phyloP scores from a whole-genome alignment of 2,329 filamentous ascomycete species.

The Phoma sp. region DNA sequence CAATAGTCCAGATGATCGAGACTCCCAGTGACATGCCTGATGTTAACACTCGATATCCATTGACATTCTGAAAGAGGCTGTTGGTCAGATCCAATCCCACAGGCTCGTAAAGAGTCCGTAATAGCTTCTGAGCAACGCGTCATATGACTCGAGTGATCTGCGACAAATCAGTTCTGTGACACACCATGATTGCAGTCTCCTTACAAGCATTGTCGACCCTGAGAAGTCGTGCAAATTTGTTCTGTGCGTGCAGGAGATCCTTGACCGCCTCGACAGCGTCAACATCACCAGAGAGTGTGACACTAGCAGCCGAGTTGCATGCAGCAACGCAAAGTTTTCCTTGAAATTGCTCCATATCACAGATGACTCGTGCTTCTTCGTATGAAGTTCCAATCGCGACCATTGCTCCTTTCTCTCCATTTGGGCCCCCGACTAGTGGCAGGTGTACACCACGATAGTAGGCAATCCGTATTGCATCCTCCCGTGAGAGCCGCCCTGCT shows the following conservation, averaged over 20 bases:
- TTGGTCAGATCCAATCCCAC: background rate
- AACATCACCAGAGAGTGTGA: slow-evolving; percentile 54
- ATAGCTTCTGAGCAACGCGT: slow-evolving; percentile 17
- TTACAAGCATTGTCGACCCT: slow-evolving; percentile 45
- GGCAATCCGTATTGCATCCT: slow-evolving; percentile 18
- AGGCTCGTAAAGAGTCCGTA: slow-evolving; percentile 8
- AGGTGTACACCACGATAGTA: slow-evolving; percentile 25
- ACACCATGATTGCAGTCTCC: background rate
- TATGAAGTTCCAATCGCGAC: slow-evolving; percentile 27
- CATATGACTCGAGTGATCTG: slow-evolving; percentile 57
- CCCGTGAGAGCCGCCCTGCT: slow-evolving; percentile 28
- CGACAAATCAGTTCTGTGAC: slow-evolving; percentile 16
- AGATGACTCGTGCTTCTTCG: background rate
- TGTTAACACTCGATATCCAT: slow-evolving; percentile 14
- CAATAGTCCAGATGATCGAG: slow-evolving; percentile 46
- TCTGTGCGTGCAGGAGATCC: slow-evolving; percentile 27
- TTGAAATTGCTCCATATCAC: slow-evolving; percentile 6
- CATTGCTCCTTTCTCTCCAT: slow-evolving; percentile 40
- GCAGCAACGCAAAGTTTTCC: slow-evolving; percentile 31
- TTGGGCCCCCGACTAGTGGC: background rate
- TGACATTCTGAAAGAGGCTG: background rate
- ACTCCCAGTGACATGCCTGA: slow-evolving; percentile 19
- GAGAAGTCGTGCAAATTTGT: slow-evolving; percentile 49
- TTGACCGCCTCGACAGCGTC: slow-evolving; percentile 46
- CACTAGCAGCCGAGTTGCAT: slow-evolving; percentile 39